Conservation (phyloP, 768 basidiomycete species). For the Mycena chlorophos region DNA sequence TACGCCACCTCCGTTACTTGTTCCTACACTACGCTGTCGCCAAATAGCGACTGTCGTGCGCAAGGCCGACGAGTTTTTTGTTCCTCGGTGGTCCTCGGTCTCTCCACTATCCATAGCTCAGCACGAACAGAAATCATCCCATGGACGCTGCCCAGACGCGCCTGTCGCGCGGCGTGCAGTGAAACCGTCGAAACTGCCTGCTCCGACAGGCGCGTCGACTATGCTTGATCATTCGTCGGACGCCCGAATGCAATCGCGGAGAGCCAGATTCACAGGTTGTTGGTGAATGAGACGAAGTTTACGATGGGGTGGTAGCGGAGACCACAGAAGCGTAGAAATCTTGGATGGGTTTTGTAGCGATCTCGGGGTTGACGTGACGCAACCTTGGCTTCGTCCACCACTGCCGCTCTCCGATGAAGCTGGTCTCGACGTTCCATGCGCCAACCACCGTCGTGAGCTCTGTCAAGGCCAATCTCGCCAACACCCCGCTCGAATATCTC, state of each 20-base stretch:
- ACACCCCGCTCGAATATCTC: constrained; percentile 58
- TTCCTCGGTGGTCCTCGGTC: constrained; percentile 66
- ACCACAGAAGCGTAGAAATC: constrained; percentile 29
- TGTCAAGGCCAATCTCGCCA: constrained; percentile 62
- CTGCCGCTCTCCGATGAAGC: constrained; percentile 39
- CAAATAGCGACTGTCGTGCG: constrained; percentile 59
- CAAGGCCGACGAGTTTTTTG: constrained; percentile 70
- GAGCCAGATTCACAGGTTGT: constrained; percentile 35
- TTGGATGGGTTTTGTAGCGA: neutral
- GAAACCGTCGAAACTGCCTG: constrained; percentile 29
- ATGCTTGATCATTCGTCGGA: constrained; percentile 52
- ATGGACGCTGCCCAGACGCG: constrained; percentile 46
- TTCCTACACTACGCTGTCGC: neutral
- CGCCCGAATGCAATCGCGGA: constrained; percentile 23
- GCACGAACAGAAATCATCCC: constrained; percentile 55
- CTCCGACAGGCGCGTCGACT: constrained; percentile 34
- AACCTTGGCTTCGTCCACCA: neutral
- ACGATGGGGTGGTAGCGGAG: constrained; percentile 53
- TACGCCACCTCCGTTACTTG: constrained; percentile 33
- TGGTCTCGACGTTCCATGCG: constrained; percentile 75
- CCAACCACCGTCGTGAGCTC: constrained; percentile 73
- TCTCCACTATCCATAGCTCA: neutral
- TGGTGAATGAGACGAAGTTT: constrained; percentile 62
- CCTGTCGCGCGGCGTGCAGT: constrained; percentile 46
- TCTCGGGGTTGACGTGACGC: neutral